These are phyloP conservation scores for Psidium friedrichsthalianum DNA, from an alignment of 345 rosid genomes.

Conservation along the genomic window DNA sequence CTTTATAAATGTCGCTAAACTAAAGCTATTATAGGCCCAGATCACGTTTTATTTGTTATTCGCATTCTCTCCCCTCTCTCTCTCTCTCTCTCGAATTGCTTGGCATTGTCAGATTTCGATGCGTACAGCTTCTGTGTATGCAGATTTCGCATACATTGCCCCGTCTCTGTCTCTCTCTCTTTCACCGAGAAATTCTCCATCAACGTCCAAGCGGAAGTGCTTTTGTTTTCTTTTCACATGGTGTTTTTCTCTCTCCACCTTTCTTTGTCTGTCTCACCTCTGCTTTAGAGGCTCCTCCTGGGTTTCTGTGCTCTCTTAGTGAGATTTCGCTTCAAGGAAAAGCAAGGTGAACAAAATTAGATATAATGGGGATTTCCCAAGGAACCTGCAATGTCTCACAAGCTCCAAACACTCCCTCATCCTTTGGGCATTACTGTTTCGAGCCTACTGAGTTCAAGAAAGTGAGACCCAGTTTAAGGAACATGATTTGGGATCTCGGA, in stretches of 20 bases:
- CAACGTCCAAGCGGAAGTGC: not conserved
- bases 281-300: constrained; percentile 8
- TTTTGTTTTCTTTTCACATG: not conserved
- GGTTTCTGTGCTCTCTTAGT: constrained; percentile 26
- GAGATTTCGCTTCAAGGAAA: not conserved
- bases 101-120: not conserved
- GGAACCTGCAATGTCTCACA: not conserved
- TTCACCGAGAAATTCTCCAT: not conserved
- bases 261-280: not conserved
- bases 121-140: not conserved
- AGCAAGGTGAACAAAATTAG: not conserved
- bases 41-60: not conserved
- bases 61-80: not conserved
- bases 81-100: too few species aligned
- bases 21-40: not conserved
- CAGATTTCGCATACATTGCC: not conserved
- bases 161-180: not conserved
- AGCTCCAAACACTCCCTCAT: constrained; percentile 1
- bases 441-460: constrained; percentile 20
- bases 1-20: not conserved
- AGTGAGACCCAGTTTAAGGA: constrained; percentile 23
- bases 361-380: constrained; percentile 28
- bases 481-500: constrained; percentile 50
- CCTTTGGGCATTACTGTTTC: constrained; percentile 9
- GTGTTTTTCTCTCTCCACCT: not conserved